These are phyloP conservation scores for Nidularia sp. DNA, from an alignment of 768 basidiomycete genomes.

Conservation along the genomic window DNA sequence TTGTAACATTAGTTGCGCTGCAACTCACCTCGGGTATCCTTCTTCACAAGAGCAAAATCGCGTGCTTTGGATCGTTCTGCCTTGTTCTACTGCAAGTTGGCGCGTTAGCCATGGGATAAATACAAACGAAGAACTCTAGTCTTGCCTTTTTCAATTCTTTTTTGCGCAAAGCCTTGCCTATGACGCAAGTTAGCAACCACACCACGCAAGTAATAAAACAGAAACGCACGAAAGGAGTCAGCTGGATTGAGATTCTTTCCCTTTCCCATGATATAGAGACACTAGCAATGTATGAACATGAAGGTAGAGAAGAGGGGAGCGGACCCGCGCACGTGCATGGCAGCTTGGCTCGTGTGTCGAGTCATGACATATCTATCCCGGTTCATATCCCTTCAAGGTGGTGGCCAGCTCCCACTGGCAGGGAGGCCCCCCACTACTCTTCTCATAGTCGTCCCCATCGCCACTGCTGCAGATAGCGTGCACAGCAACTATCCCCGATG, in stretches of 20 bases:
- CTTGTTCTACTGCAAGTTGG: constrained; percentile 78
- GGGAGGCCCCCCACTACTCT: constrained; percentile 34
- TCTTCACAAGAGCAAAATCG: constrained; percentile 91
- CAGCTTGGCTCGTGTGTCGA: constrained; percentile 20
- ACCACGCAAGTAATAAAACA: background rate
- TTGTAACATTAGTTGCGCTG: background rate
- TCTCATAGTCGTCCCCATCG: background rate
- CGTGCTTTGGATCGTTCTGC: constrained; percentile 72
- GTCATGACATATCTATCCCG: constrained; percentile 27
- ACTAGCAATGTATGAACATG: background rate
- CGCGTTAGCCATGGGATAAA: background rate
- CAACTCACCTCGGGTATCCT: constrained; percentile 78
- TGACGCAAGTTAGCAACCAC: background rate
- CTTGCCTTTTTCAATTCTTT: constrained; percentile 94
- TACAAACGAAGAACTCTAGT: background rate
- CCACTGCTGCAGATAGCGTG: background rate
- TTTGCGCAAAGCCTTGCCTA: constrained; percentile 90
- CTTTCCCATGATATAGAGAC: constrained; percentile 60
- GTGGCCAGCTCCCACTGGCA: constrained; percentile 41
- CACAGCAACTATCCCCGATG: constrained; percentile 20
- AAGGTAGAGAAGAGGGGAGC: constrained; percentile 5
- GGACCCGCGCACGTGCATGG: constrained; percentile 28
- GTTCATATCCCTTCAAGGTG: constrained; percentile 21
- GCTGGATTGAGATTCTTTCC: constrained; percentile 83
- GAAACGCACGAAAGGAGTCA: constrained; percentile 80